phyloP scores from a whole-genome alignment of 257 asterid species.

The Solanum verrucosum region DNA sequence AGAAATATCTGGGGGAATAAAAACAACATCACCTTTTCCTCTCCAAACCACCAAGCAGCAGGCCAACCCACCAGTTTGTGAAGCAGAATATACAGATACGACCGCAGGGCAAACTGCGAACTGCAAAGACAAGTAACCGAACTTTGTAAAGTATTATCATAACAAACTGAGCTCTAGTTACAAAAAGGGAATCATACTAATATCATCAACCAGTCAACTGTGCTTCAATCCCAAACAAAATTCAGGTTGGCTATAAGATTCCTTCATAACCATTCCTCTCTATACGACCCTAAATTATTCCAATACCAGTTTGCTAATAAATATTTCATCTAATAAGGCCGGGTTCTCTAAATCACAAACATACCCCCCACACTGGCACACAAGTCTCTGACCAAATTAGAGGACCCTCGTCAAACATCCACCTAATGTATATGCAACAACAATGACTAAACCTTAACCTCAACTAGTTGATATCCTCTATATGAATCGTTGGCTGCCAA shows the following conservation, averaged over 20 bases:
- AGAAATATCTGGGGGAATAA: not conserved
- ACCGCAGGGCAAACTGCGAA: conserved; percentile 81
- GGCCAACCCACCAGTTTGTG: conserved; percentile 82
- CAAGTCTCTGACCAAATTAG: not conserved
- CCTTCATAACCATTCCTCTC: not conserved
- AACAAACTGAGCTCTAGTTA: not conserved
- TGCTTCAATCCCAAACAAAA: not conserved
- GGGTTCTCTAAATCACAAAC: not conserved
- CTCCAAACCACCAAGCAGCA: conserved; percentile 89
- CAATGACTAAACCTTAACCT: not conserved
- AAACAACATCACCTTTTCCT: conserved; percentile 61
- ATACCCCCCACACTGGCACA: not conserved
- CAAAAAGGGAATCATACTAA: not conserved
- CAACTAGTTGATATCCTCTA: not conserved
- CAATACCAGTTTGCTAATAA: not conserved
- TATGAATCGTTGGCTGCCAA: not conserved
- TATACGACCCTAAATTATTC: too few relatives aligned
- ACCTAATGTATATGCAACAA: not conserved
- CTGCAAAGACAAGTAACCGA: conserved; percentile 32
- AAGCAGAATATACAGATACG: conserved; percentile 72
- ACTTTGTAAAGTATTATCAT: conserved; percentile 3
- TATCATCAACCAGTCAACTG: not conserved
- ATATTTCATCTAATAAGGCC: not conserved
- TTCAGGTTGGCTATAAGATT: not conserved
- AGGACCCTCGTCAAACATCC: not conserved